phyloP scores from a whole-genome alignment of 2,329 filamentous ascomycete species.

The Fusarium bulbicola region DNA sequence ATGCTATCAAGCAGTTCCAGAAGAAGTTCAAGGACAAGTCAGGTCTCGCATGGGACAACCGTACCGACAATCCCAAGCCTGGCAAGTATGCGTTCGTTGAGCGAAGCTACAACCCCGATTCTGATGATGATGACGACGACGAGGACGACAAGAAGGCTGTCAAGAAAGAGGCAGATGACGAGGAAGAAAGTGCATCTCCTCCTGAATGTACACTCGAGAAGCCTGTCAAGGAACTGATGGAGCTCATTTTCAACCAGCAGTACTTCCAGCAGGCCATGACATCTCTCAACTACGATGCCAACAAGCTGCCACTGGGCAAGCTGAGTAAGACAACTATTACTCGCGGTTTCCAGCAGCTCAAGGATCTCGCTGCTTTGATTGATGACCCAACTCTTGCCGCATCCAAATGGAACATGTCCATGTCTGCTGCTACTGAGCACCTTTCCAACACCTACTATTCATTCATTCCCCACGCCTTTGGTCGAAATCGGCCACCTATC shows the following conservation, averaged over 20 bases:
- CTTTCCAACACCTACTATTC: conserved; percentile 84
- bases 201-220: conserved; percentile 66
- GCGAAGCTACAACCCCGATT: conserved; percentile 76
- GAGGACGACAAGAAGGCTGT: conserved; percentile 43
- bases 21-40: conserved; percentile 72
- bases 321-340: conserved; percentile 81
- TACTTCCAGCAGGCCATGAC: conserved; percentile 75
- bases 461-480: conserved; percentile 83
- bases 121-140: conserved; percentile 64
- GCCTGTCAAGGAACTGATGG: conserved; percentile 74
- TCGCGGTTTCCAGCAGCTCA: conserved; percentile 79
- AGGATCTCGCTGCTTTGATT: conserved; percentile 76
- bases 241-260: conserved; percentile 83
- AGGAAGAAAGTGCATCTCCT: conserved; percentile 45
- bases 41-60: conserved; percentile 64
- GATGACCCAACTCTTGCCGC: conserved; percentile 59
- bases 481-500: conserved; percentile 75
- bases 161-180: conserved; percentile 50
- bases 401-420: conserved; percentile 52
- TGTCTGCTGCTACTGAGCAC: conserved; percentile 60
- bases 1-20: conserved; percentile 62
- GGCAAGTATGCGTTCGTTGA: conserved; percentile 85
- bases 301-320: conserved; percentile 85
- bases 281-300: conserved; percentile 74
- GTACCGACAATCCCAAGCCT: conserved; percentile 64